phyloP scores from a whole-genome alignment of 768 basidiomycete genomes.

The Boletus vinaceobasis region DNA sequence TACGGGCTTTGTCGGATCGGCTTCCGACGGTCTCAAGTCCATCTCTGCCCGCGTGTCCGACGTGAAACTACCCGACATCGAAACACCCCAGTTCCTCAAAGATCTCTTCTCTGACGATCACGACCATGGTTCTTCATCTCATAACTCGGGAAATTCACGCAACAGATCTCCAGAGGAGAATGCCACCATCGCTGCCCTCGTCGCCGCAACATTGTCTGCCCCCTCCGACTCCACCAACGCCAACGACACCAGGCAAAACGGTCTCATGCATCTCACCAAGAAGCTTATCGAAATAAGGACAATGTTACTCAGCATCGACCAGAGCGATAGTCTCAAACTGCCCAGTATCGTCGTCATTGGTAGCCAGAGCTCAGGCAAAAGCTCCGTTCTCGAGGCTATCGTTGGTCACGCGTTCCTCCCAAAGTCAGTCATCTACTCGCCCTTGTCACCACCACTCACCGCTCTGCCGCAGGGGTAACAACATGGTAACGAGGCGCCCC shows the following conservation, averaged over 20 bases:
- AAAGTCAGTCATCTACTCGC: constrained; percentile 61
- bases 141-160: constrained; percentile 34
- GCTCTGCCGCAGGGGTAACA: constrained; percentile 69
- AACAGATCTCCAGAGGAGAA: constrained; percentile 51
- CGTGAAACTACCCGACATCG: constrained; percentile 55
- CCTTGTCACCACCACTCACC: background rate
- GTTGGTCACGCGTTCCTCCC: constrained; percentile 98
- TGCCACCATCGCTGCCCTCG: constrained; percentile 66
- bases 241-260: constrained; percentile 57
- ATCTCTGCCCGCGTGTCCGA: constrained; percentile 57
- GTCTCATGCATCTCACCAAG: constrained; percentile 87
- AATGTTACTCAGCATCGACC: constrained; percentile 94
- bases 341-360: constrained; percentile 99
- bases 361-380: constrained; percentile 98
- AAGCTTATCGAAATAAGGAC: constrained; percentile 95
- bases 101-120: constrained; percentile 45
- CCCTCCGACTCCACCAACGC: constrained; percentile 52
- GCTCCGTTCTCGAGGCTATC: constrained; percentile 93
- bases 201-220: constrained; percentile 76
- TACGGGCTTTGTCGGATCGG: constrained; percentile 60
- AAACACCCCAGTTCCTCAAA: constrained; percentile 66
- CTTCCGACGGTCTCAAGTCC: constrained; percentile 64
- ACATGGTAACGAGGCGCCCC: constrained; percentile 98
- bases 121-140: constrained; percentile 31
- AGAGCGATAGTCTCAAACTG: constrained; percentile 89